Base-by-base conservation (phyloP, 148 eudicot genomes). In the Fagopyrum esculentum region DNA sequence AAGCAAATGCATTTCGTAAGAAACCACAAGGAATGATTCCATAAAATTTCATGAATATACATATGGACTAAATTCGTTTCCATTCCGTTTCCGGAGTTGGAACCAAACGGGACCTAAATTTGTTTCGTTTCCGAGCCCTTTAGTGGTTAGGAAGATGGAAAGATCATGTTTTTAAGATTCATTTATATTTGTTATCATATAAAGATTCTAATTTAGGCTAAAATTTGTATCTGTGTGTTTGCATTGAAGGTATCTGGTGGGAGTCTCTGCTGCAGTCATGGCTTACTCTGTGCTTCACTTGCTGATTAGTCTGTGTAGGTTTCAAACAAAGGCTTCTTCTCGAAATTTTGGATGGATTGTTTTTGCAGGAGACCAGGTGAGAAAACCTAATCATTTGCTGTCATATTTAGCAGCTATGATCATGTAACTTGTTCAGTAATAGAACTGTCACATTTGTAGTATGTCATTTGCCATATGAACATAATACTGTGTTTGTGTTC, bases 361-460 rank as follows among this genome's bases (percentile, higher is more conserved):
- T 73, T 95, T 86, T 77, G 92, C 87, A 17, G 94, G 85, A 29
- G 99, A 92, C 84, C 97, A 95, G 97, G 99, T 90, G 73, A 84
- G 17, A 44, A 3, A 10, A 0, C 50, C 30, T 72, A 10, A 9
- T 73, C 26, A 29, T 13, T 40, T 55, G 22, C 63, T 56, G 8
- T n/a, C 60, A 13, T 52, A 48, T 51, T 26, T 73, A 35, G 3
- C 40, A 35, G 0, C 1, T 6, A 56, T 16, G n/a, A 56, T 16
- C 61, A 26, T 12, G 45, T 11, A 17, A 30, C 43, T 3, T 61
- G 1, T 9, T 19, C 13, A 61, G 4, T 16, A 1, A 61, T 26
- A 4, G 19, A 60, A 60, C 16, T 66, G 45, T 43, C 29, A 66
- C 17, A 35, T 17, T 57, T 57, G 12, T 6, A 17, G 29, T 17